Evolutionary conservation across 257 asterid genomes (phyloP), one percentile per base, ranked within the genome.

Genomic region (Plantago major): DNA sequence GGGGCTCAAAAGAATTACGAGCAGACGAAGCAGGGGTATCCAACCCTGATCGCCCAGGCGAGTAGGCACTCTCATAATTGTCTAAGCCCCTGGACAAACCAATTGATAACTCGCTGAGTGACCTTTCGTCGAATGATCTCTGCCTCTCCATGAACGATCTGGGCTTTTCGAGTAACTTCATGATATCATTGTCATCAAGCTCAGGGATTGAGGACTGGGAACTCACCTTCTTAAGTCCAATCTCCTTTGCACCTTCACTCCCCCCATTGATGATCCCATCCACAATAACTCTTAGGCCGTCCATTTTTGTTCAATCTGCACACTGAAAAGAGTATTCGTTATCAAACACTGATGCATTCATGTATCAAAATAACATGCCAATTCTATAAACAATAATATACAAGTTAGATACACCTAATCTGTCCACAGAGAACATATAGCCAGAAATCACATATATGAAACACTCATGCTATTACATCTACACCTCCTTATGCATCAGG

Each of bases 41-140:
- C 42, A 77, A 42, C n/a, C 65, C 82, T 1, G 93, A 84, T 45
- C 86, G 74, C 10, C 88, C 88, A 4, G 95, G 90, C 7, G 95
- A 82, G 71, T 78, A 87, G 5, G 70, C 58, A 28, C 58, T 71
- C 56, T 88, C 91, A 50, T 69, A 82, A 53, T 47, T 65, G 42
- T 84, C 94, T 45, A 76, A 74, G 50, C 81, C 93, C 67, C 79
- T 74, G 46, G 76, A 50, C 63, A 84, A 59, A 55, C 85, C 90
- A 64, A 78, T 65, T 2, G 94, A 79, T 67, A 87, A 70, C 82
- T 87, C 94, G 64, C 89, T 84, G 18, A 84, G 68, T 22, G 96
- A 87, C 72, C 94, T 79, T 80, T 87, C 91, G 46, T 85, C 94
- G 60, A 81, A 81, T 8, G 91, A 84, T 64, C 84, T 88, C 77